Percentiles rank a stretch among this genome's conserved stretches.
phyloP scores from a whole-genome alignment of 106 monocot species.

The Dendrobium catenatum region DNA sequence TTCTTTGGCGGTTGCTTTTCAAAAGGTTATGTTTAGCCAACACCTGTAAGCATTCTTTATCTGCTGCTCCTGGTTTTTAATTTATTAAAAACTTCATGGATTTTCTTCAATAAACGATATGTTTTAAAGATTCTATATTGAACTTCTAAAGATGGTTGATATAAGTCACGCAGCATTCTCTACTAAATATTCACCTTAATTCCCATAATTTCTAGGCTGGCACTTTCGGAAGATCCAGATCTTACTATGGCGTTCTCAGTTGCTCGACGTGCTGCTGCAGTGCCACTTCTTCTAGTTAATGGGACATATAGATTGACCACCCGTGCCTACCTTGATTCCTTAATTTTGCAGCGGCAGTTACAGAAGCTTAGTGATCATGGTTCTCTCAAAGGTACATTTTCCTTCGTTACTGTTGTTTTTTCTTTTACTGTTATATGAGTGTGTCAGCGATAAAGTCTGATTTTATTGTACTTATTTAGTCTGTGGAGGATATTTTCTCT shows the following conservation, averaged over 20 bases:
- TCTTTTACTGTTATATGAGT: neutral
- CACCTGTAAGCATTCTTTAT: constrained; percentile 41
- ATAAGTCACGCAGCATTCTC: neutral
- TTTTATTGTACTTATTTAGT: neutral
- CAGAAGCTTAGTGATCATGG: constrained; percentile 63
- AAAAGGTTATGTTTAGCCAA: constrained; percentile 66
- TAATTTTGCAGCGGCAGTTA: constrained; percentile 81
- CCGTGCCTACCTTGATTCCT: constrained; percentile 82
- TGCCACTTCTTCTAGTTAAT: constrained; percentile 88
- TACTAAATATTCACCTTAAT: neutral
- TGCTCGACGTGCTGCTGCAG: constrained; percentile 83
- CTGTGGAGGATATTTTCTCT: neutral
- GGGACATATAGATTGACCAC: constrained; percentile 89
- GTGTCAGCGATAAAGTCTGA: neutral
- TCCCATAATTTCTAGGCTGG: constrained; percentile 35
- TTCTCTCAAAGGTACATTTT: constrained; percentile 65
- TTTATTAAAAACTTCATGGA: neutral
- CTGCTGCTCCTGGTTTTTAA: neutral
- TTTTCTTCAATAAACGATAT: neutral
- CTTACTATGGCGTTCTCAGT: constrained; percentile 90
- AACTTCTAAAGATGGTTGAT: neutral
- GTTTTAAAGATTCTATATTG: neutral
- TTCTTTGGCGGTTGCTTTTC: constrained; percentile 59
- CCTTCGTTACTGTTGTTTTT: neutral
- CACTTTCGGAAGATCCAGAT: constrained; percentile 72